phyloP scores from a whole-genome alignment of 139 green algal species.

The Chlorella ohadii region DNA sequence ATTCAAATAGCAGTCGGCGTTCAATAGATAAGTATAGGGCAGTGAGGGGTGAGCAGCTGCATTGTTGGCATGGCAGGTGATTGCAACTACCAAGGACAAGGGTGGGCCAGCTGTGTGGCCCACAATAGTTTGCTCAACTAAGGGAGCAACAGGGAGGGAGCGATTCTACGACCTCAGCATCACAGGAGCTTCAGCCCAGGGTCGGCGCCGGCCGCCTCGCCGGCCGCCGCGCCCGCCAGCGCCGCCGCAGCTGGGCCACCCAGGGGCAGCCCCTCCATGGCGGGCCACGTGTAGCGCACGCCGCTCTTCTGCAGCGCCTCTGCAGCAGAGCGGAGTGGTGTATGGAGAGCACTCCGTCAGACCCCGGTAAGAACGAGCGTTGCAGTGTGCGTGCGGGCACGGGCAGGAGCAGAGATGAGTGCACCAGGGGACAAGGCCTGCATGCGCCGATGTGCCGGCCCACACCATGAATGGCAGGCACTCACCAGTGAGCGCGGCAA shows the following conservation, averaged over 20 bases:
- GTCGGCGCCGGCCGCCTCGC: background rate
- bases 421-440: background rate
- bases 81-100: background rate
- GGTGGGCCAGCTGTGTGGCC: background rate
- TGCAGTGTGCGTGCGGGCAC: background rate
- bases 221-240: background rate
- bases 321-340: background rate
- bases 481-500: background rate
- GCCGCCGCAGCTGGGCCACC: background rate
- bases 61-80: too few relatives aligned
- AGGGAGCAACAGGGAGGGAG: too few relatives aligned
- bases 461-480: background rate
- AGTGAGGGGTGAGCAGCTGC: too few relatives aligned
- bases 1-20: too few relatives aligned
- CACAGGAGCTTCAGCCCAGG: background rate
- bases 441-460: background rate
- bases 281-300: conserved; percentile 21
- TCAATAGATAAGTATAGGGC: too few relatives aligned
- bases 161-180: too few relatives aligned
- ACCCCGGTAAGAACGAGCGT: too few relatives aligned
- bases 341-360: too few relatives aligned
- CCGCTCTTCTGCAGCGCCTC: background rate
- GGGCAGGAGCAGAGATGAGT: background rate
- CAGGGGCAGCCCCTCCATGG: background rate
- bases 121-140: too few relatives aligned